Base-by-base conservation (phyloP, 331 rosid genomes). In the Prunus yedoensis region DNA sequence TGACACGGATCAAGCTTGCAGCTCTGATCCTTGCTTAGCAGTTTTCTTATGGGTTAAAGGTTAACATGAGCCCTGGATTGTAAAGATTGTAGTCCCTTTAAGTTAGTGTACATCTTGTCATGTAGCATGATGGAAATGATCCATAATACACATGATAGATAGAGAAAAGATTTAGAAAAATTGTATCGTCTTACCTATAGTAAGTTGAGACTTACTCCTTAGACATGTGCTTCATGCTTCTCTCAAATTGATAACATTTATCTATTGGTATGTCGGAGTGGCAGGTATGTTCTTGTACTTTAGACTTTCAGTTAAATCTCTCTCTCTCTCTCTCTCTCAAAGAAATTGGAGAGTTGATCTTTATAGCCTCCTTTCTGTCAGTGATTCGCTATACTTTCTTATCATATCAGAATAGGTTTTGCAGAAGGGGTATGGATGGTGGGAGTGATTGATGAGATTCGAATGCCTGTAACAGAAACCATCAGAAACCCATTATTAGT, bases 381-480 rank as follows among this genome's bases (percentile, higher is more conserved):
- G 71, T 83, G 73, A 84, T 73, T 70, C 62, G 45, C 45, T 73
- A 28, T 79, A 20, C 51, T 46, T 66, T 70, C 66, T 83, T 85
- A 82, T 87, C 79, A 76, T 75, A 72, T 68, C 85, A 91, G 93
- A 76, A 73, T 91, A 80, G 87, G 93, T 70, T 87, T 77, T 75
- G 78, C 59, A 51, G 92, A 90, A 80, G 90, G 84, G 70, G 69
- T 78, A 73, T 91, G 93, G 96, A 81, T 94, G 77, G 87, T 89
- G 72, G 98, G 98, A 47, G 90, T 89, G 49, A 88, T 91, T 58
- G 98, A 94, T 78, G 98, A 94, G 86, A 77, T 94, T 76, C 89
- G 70, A 71, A 85, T 89, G 91, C 88, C 87, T 10, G 77, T 21
- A 27, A 64, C 85, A 5, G 85, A 84, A 76, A 69, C 76, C 43